Conservation (phyloP, 1,284 basidiomycete species). For the Microbotryum scabiosae region DNA sequence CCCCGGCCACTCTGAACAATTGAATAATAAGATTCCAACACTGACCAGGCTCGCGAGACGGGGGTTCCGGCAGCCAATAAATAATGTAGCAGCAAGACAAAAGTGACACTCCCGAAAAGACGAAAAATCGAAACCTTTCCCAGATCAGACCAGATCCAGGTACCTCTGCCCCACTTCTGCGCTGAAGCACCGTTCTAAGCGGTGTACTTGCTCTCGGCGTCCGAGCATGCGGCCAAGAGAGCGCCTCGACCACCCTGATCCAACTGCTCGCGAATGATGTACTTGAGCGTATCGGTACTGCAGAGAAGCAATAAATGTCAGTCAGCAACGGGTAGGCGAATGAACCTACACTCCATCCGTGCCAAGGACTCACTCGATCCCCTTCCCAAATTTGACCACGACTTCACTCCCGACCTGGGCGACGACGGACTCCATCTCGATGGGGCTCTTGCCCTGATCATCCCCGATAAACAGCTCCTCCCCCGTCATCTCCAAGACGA, state of each 20-base stretch:
- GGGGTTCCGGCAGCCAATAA: no score
- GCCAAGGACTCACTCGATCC: slow-evolving; percentile 20
- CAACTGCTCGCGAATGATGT: slow-evolving; percentile 22
- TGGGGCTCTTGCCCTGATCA: neutral
- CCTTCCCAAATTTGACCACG: slow-evolving; percentile 20
- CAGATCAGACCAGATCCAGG: no score
- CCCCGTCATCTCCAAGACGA: slow-evolving; percentile 26
- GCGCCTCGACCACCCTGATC: slow-evolving; percentile 8
- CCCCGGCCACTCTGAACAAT: no score
- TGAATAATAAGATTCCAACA: no score
- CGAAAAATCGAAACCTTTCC: no score
- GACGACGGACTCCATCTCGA: slow-evolving; percentile 9
- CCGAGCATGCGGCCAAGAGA: no score
- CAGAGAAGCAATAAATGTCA: neutral
- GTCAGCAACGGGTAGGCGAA: neutral
- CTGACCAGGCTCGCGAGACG: no score
- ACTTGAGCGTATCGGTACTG: slow-evolving; percentile 20
- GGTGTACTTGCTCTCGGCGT: no score
- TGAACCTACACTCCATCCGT: neutral
- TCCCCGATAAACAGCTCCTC: slow-evolving; percentile 18
- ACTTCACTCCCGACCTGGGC: slow-evolving; percentile 16
- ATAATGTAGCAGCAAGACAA: no score
- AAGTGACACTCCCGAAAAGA: no score
- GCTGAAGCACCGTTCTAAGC: no score
- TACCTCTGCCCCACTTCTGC: no score